Percentiles rank a stretch among this genome's conserved stretches.
Conservation (phyloP, 2,329 filamentous ascomycete species). For the Zalaria obscura region DNA sequence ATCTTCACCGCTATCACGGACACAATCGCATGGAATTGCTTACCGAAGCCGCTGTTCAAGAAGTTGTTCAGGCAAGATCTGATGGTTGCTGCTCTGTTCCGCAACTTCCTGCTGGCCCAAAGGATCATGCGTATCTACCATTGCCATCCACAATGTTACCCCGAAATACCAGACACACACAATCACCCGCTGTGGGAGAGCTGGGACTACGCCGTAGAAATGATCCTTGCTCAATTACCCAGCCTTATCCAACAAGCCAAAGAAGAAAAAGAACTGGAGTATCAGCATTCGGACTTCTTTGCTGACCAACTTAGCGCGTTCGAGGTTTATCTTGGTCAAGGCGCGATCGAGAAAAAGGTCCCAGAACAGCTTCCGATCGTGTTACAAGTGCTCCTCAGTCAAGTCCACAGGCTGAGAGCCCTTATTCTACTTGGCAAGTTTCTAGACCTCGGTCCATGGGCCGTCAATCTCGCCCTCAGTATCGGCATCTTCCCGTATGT, state of each 20-base stretch:
- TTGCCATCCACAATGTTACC: conserved; percentile 86
- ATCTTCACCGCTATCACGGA: conserved; percentile 99
- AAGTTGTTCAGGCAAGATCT: conserved; percentile 95
- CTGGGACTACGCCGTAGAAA: conserved; percentile 94
- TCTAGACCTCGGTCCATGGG: conserved; percentile 91
- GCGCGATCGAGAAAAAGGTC: conserved; percentile 69
- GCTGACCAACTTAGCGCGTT: conserved; percentile 95
- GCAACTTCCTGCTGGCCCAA: conserved; percentile 89
- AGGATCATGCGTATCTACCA: conserved; percentile 93
- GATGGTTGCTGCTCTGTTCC: conserved; percentile 96
- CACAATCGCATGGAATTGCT: conserved; percentile 94
- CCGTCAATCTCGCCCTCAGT: conserved; percentile 91
- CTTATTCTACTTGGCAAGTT: conserved; percentile 87
- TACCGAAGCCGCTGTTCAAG: conserved; percentile 82
- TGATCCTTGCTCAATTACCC: conserved; percentile 80
- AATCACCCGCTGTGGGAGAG: conserved; percentile 93
- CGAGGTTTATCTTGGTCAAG: conserved; percentile 80
- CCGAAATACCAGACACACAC: conserved; percentile 84
- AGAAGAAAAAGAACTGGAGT: conserved; percentile 69
- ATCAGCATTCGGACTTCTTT: conserved; percentile 90
- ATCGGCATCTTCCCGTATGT: conserved; percentile 99
- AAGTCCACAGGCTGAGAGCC: conserved; percentile 82
- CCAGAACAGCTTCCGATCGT: conserved; percentile 95
- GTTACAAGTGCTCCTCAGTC: conserved; percentile 85
- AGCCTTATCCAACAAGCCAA: conserved; percentile 65